Conservation (phyloP, 2,329 filamentous ascomycete species). For the Exophiala calicioides region DNA sequence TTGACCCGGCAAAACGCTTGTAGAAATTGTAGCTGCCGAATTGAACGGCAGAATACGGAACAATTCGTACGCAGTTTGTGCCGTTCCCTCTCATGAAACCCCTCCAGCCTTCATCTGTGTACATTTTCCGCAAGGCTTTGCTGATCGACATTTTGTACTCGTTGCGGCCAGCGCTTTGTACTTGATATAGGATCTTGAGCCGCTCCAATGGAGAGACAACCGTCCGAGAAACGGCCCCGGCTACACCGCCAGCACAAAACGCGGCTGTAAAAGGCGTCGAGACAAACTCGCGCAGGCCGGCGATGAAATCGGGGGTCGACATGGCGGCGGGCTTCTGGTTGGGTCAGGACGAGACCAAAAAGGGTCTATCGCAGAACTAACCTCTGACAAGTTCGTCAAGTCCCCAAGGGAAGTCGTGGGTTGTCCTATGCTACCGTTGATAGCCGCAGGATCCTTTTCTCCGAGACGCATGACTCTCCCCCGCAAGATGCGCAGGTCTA, state of each 20-base stretch:
- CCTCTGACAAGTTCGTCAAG: slow-evolving; percentile 26
- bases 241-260: slow-evolving; percentile 90
- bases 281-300: slow-evolving; percentile 46
- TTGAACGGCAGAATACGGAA: slow-evolving; percentile 96
- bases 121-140: slow-evolving; percentile 91
- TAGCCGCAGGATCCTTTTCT: slow-evolving; percentile 27
- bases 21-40: slow-evolving; percentile 99
- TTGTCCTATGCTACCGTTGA: slow-evolving; percentile 26
- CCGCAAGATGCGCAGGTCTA: slow-evolving; percentile 6
- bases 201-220: slow-evolving; percentile 95
- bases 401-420: slow-evolving; percentile 24
- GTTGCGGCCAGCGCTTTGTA: slow-evolving; percentile 85
- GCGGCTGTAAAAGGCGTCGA: slow-evolving; percentile 86
- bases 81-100: slow-evolving; percentile 98
- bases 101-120: slow-evolving; percentile 92
- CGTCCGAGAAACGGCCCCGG: slow-evolving; percentile 94
- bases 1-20: slow-evolving; percentile 79
- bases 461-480: slow-evolving; percentile 26
- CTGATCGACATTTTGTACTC: slow-evolving; percentile 92
- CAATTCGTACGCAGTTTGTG: slow-evolving; percentile 96
- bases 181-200: slow-evolving; percentile 95
- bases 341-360: slow-evolving; percentile 11
- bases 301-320: slow-evolving; percentile 29
- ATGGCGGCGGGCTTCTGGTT: slow-evolving; percentile 26
- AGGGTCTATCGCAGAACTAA: slow-evolving; percentile 15